These are phyloP conservation scores for Thuja plicata DNA, from an alignment of 83 land plant species.

Conservation along the genomic window DNA sequence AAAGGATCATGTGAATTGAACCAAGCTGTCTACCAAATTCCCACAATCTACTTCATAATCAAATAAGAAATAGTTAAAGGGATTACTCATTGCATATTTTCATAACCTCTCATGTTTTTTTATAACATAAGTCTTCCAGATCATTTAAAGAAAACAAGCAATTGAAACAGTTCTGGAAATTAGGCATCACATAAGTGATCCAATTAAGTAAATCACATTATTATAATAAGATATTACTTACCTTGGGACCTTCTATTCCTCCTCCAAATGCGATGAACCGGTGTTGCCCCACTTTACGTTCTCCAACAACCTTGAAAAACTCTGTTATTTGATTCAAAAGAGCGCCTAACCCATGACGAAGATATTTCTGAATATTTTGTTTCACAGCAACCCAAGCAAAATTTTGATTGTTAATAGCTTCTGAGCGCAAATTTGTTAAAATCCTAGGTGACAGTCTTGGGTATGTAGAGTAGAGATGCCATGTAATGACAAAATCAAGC, in stretches of 20 bases:
- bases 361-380: conserved; percentile 58
- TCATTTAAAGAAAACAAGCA: not conserved
- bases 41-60: not conserved
- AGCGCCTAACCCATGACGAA: conserved; percentile 66
- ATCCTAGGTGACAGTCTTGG: conserved; percentile 69
- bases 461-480: conserved; percentile 57
- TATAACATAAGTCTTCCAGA: too few species aligned
- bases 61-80: not conserved
- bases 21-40: not conserved
- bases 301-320: conserved; percentile 32
- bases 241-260: conserved; percentile 15
- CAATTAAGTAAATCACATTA: not conserved
- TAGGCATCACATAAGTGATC: not conserved
- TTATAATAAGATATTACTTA: not conserved
- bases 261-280: conserved; percentile 16
- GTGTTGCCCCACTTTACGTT: not conserved
- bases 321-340: conserved; percentile 59
- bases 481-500: conserved; percentile 77
- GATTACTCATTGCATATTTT: not conserved
- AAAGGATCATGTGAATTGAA: not conserved
- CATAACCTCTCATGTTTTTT: too few species aligned
- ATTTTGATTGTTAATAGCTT: conserved; percentile 84
- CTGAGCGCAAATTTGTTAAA: conserved; percentile 83
- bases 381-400: conserved; percentile 85
- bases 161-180: not conserved